A percentile compares a stretch with the other conserved stretches of the same genome.
Conservation (phyloP, 2,329 filamentous ascomycete genomes). For the Aureobasidium namibiae region DNA sequence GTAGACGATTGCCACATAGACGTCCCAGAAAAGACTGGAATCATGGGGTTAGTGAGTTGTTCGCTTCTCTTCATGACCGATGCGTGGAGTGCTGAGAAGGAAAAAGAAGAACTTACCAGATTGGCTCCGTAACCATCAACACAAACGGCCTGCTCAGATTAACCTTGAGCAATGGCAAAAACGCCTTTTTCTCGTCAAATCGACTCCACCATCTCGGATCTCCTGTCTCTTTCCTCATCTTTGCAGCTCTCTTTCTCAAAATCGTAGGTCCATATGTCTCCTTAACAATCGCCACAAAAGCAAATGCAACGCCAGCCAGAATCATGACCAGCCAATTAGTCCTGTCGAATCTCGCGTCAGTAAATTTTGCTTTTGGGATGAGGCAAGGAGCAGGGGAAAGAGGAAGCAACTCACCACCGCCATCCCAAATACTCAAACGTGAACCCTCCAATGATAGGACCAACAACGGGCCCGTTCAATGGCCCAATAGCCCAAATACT, state of each 20-base stretch:
- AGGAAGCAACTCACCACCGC: conserved; percentile 87
- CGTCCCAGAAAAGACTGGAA: conserved; percentile 61
- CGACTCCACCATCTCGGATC: conserved; percentile 70
- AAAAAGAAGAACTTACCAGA: conserved; percentile 49
- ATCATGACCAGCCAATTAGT: conserved; percentile 54
- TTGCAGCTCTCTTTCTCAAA: conserved; percentile 57
- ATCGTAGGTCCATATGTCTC: conserved; percentile 73
- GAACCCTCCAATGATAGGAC: conserved; percentile 73
- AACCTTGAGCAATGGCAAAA: conserved; percentile 59
- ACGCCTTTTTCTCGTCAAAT: conserved; percentile 64
- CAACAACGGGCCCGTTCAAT: conserved; percentile 60
- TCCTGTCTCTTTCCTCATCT: conserved; percentile 57
- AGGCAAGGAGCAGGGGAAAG: conserved; percentile 9
- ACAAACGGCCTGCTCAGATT: conserved; percentile 72
- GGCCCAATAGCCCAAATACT: conserved; percentile 78
- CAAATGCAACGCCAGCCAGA: conserved; percentile 53
- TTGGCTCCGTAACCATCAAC: conserved; percentile 73
- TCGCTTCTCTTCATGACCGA: too few relatives aligned
- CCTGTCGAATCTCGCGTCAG: not conserved
- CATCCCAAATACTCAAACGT: conserved; percentile 70
- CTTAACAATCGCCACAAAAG: conserved; percentile 51
- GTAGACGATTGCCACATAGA: conserved; percentile 69
- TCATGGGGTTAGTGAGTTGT: too few relatives aligned
- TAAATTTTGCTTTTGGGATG: conserved; percentile 9
- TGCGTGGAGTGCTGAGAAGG: too few relatives aligned